phyloP scores from a whole-genome alignment of 306 rosid genomes.

The Mimosa bimucronata region DNA sequence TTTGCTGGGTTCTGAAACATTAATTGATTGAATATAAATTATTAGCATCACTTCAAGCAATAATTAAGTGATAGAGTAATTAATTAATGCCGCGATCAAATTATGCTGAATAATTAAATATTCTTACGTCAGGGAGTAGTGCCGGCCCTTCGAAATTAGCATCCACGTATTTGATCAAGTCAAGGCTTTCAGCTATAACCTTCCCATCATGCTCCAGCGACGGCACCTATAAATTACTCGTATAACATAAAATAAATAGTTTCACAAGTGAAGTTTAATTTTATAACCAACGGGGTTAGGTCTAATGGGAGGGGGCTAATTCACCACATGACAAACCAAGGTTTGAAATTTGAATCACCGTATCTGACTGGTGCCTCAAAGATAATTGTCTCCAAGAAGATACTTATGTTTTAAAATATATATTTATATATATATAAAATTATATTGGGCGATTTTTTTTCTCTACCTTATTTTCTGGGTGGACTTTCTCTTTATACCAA shows the following conservation, averaged over 20 bases:
- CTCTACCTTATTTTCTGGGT: slow-evolving; percentile 57
- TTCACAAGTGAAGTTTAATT: not conserved
- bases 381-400: too few species aligned
- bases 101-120: not conserved
- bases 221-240: slow-evolving; percentile 50
- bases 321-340: too few species aligned
- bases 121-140: slow-evolving; percentile 52
- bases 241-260: not conserved
- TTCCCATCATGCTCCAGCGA: slow-evolving; percentile 69
- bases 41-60: too few species aligned
- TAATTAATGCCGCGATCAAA: not conserved
- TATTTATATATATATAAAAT: too few species aligned
- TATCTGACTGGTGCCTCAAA: too few species aligned
- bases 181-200: slow-evolving; percentile 65
- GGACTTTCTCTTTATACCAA: slow-evolving; percentile 78
- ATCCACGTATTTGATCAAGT: slow-evolving; percentile 63
- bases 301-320: too few species aligned
- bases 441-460: too few species aligned
- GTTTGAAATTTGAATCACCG: too few species aligned
- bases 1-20: slow-evolving; percentile 51
- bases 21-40: not conserved
- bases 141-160: slow-evolving; percentile 47
- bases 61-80: not conserved
- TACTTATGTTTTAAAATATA: too few species aligned
- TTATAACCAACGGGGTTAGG: too few species aligned